These are phyloP conservation scores for Tuber borchii DNA, from an alignment of 495 filamentous ascomycete genomes.

Conservation along the genomic window DNA sequence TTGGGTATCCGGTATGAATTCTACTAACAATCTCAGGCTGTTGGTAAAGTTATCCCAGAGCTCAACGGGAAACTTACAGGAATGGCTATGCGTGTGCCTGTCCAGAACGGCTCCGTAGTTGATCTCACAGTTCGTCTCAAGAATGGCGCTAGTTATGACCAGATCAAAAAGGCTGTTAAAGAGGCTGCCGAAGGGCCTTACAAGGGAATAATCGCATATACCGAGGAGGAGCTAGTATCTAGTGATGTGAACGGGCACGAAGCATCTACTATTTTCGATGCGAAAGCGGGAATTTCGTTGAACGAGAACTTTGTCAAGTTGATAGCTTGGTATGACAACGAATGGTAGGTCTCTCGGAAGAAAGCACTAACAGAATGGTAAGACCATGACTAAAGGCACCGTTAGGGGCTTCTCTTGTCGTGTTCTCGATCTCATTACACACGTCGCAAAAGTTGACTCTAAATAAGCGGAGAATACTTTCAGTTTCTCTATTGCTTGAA, in stretches of 20 bases:
- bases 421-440: slow-evolving; percentile 90
- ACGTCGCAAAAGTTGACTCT: slow-evolving; percentile 80
- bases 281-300: slow-evolving; percentile 96
- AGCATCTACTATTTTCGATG: slow-evolving; percentile 95
- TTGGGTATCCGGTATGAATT: not conserved
- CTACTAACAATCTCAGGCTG: slow-evolving; percentile 49
- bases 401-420: slow-evolving; percentile 92
- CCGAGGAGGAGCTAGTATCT: slow-evolving; percentile 95
- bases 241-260: slow-evolving; percentile 84
- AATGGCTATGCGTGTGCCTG: slow-evolving; percentile 98
- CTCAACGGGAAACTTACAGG: slow-evolving; percentile 99
- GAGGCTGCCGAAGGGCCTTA: slow-evolving; percentile 72
- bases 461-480: not conserved
- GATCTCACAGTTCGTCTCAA: slow-evolving; percentile 91
- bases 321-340: slow-evolving; percentile 95
- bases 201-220: slow-evolving; percentile 90
- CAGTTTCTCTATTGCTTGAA: not conserved
- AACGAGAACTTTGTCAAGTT: slow-evolving; percentile 99
- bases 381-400: not conserved
- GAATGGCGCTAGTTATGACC: slow-evolving; percentile 81
- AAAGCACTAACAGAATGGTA: not conserved
- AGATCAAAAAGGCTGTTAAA: slow-evolving; percentile 92
- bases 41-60: slow-evolving; percentile 96
- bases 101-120: slow-evolving; percentile 97
- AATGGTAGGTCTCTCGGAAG: slow-evolving; percentile 49